Evolutionary conservation across 208 protist species (phyloP).

Genomic region (Tritrichomonas musculus): DNA sequence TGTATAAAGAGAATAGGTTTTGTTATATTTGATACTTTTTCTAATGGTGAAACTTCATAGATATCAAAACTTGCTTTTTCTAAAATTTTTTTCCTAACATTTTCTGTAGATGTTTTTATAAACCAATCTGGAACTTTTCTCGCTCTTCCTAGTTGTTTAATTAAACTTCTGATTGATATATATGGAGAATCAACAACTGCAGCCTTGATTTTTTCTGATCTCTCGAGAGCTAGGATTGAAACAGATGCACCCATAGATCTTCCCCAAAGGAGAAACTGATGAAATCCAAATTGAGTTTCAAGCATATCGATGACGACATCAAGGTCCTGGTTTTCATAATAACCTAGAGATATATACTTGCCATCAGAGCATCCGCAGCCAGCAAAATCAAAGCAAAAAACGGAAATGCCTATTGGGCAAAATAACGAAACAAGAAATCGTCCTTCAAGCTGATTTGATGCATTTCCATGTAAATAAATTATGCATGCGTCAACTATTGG

Average conservation of each 20-base stretch:
- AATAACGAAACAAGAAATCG: not conserved
- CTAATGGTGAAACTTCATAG: too few species aligned
- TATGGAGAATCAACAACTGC: not conserved
- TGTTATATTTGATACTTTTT: too few species aligned
- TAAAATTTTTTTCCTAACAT: too few species aligned
- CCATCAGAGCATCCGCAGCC: not conserved
- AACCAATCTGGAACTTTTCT: too few species aligned
- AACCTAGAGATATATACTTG: not conserved
- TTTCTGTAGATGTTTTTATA: too few species aligned
- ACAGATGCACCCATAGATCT: not conserved
- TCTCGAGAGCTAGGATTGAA: not conserved
- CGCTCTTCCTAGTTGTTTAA: too few species aligned
- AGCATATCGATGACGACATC: not conserved
- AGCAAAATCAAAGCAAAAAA: constrained; percentile 17
- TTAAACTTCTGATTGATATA: not conserved
- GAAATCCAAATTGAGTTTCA: not conserved
- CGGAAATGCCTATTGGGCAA: not conserved
- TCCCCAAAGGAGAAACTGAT: not conserved
- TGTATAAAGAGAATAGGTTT: too few species aligned
- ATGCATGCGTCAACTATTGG: not conserved
- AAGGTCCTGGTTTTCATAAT: not conserved
- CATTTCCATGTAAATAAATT: not conserved
- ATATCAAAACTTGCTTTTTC: too few species aligned
- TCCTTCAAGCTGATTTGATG: constrained; percentile 7
- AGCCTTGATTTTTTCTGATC: not conserved